Conservation (phyloP, 352 stramenopile genomes). For the Globisporangium yorkense region DNA sequence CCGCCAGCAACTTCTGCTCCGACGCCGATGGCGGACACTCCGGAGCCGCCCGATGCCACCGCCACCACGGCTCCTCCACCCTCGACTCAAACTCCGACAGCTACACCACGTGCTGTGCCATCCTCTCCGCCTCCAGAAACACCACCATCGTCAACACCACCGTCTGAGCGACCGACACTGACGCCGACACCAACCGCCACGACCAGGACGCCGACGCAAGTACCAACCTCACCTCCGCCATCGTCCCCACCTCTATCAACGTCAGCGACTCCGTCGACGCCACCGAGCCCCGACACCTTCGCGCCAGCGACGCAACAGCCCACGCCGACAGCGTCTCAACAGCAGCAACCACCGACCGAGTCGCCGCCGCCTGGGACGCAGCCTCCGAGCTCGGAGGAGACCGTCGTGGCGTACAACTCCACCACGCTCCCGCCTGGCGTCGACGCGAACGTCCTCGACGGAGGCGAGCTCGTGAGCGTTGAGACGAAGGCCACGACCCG, state of each 20-base stretch:
- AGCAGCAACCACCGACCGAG: constrained; percentile 4
- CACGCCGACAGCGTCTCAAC: constrained; percentile 5
- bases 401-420: constrained; percentile 28
- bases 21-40: background rate
- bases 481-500: constrained; percentile 24
- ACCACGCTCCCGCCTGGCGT: constrained; percentile 30
- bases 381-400: background rate
- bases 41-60: no score
- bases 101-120: background rate
- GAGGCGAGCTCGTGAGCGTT: constrained; percentile 27
- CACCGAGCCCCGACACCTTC: background rate
- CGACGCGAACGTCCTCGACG: constrained; percentile 25
- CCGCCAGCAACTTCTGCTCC: background rate
- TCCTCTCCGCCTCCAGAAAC: background rate
- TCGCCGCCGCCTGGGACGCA: constrained; percentile 1
- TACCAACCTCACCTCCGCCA: no score
- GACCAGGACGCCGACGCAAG: background rate
- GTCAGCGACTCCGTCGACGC: background rate
- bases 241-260: background rate
- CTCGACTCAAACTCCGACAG: no score
- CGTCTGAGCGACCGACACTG: background rate
- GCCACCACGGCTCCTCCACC: background rate
- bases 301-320: background rate
- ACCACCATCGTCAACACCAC: no score
- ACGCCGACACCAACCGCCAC: background rate